phyloP scores from a whole-genome alignment of 2,329 filamentous ascomycete genomes.

The Ophiocordyceps robertsii region DNA sequence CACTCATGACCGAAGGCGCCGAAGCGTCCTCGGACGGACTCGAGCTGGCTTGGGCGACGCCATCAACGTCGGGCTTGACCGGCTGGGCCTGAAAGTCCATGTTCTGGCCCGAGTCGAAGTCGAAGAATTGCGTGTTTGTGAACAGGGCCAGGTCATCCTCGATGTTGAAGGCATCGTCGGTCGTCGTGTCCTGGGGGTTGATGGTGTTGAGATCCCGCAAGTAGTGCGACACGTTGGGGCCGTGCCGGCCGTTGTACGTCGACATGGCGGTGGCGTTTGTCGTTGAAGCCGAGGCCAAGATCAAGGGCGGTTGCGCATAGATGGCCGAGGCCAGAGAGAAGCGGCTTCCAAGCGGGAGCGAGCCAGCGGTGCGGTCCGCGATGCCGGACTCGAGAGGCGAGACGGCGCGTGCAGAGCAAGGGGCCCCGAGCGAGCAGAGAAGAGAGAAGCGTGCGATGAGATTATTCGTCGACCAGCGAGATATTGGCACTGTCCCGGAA shows the following conservation, averaged over 20 bases:
- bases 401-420: no score
- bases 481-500: neutral
- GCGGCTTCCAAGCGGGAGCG: no score
- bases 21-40: conserved; percentile 24
- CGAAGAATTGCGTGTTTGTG: conserved; percentile 72
- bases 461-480: no score
- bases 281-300: neutral
- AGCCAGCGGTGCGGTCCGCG: no score
- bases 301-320: neutral
- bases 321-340: no score
- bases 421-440: no score
- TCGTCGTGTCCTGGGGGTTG: conserved; percentile 40
- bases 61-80: conserved; percentile 26
- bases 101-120: conserved; percentile 56
- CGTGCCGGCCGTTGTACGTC: conserved; percentile 61
- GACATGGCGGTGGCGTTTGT: conserved; percentile 38
- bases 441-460: no score
- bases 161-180: conserved; percentile 47
- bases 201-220: conserved; percentile 73
- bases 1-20: conserved; percentile 27
- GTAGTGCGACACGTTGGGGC: conserved; percentile 81
- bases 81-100: conserved; percentile 40
- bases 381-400: no score
- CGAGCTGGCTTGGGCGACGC: conserved; percentile 13
- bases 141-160: conserved; percentile 67